Conservation (phyloP, 2,329 filamentous ascomycete genomes). For the Cytospora paraplurivora region DNA sequence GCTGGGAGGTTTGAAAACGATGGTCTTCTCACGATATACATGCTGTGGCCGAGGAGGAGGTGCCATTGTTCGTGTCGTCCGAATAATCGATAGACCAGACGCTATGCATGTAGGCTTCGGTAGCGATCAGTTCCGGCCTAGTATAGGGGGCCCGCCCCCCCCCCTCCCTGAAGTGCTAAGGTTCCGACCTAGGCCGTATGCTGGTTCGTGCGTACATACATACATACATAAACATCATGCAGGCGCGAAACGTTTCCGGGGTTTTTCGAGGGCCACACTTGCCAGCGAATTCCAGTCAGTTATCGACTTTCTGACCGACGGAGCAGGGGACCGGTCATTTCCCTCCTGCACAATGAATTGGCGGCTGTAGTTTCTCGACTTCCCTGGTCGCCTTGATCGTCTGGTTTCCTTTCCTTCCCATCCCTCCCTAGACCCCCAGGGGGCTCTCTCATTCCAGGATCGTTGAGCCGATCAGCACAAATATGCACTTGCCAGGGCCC, state of each 20-base stretch:
- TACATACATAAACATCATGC: neutral
- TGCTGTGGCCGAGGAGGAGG: neutral
- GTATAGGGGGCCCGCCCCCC: neutral
- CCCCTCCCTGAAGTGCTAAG: conserved; percentile 1
- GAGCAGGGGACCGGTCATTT: conserved; percentile 13
- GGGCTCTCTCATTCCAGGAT: neutral
- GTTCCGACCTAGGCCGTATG: conserved; percentile 7
- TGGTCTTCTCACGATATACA: neutral
- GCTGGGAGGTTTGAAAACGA: no score
- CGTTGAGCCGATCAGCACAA: neutral
- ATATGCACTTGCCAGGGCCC: neutral
- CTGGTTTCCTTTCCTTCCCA: conserved; percentile 1
- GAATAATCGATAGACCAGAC: neutral
- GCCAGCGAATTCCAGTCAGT: conserved; percentile 16
- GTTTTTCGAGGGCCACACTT: neutral
- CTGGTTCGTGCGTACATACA: conserved; percentile 14
- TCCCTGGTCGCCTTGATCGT: neutral
- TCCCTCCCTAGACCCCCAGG: neutral
- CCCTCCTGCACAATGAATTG: conserved; percentile 20
- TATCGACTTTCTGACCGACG: conserved; percentile 21
- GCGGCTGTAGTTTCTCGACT: conserved; percentile 5
- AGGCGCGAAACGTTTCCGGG: conserved; percentile 2
- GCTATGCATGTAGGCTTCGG: neutral
- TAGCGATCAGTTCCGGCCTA: neutral
- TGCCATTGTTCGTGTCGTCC: neutral